phyloP scores from a whole-genome alignment of 208 protist genomes.

The Borovskyia barvae region DNA sequence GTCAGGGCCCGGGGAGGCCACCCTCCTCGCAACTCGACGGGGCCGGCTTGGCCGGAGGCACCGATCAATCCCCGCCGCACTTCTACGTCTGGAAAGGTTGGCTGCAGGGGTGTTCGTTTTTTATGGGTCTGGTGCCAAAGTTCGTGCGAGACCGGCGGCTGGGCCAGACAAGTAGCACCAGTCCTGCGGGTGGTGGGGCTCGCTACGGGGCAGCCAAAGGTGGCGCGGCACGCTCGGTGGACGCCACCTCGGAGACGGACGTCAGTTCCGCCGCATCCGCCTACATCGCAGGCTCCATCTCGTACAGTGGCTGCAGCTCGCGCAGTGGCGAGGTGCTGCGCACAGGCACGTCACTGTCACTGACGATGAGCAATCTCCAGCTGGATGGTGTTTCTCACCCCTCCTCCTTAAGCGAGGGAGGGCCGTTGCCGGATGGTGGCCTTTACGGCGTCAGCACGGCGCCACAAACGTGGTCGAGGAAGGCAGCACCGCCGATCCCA shows the following conservation, averaged over 20 bases:
- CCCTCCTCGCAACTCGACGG: too few relatives aligned
- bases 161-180: not conserved
- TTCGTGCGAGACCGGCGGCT: constrained; percentile 16
- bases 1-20: too few relatives aligned
- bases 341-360: constrained; percentile 5
- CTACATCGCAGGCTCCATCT: not conserved
- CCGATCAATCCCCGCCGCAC: too few relatives aligned
- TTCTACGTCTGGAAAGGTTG: constrained; percentile 23
- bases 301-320: constrained; percentile 2
- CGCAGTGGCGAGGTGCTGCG: constrained; percentile 11
- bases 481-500: too few relatives aligned
- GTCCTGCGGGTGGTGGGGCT: not conserved
- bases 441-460: too few relatives aligned
- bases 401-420: too few relatives aligned
- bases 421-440: too few relatives aligned
- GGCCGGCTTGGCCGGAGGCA: too few relatives aligned
- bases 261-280: constrained; percentile 1
- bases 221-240: not conserved
- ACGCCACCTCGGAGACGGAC: constrained; percentile 2
- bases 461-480: too few relatives aligned
- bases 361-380: constrained; percentile 8
- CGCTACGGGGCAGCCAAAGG: not conserved
- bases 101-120: constrained; percentile 9
- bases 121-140: constrained; percentile 17
- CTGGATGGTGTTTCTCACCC: not conserved